Base-by-base conservation (phyloP, 345 rosid species). In the Populus simonii region DNA sequence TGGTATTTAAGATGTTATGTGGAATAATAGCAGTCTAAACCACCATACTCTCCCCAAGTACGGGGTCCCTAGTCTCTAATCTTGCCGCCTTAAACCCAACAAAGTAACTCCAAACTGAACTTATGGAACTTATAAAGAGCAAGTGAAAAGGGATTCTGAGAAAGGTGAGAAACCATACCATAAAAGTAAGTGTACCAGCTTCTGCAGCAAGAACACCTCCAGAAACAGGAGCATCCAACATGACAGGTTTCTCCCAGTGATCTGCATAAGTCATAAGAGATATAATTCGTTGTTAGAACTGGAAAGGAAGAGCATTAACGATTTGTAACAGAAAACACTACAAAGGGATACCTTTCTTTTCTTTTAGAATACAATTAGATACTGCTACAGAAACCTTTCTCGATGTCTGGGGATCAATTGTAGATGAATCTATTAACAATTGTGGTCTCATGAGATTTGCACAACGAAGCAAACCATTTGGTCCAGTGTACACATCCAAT, bases 171-270 rank as follows among this genome's bases (percentile, higher is more conserved):
- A 61, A 75, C 3, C 76, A 78, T 84, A 92, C 98, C 95, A 95
- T 93, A 87, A 95, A 95, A 73, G 96, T 91, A n/a, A 95, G 96
- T 31, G 93, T 80, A 65, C 92, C 92, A 62, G 92, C 89, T 85
- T 93, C 97, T 41, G 98, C 99, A 82, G 94, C 98, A 82, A 91
- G 90, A 86, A 93, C 91, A 77, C 99, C 99, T 79, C 98, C 98
- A 73, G 99, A 95, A 43, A 95, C 98, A 15, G 99, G 98, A 84
- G 99, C 99, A 84, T 95, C 99, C 89, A 93, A 85, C 97, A 95
- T 95, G 74, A 86, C 82, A 73, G 99, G 94, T 39, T 82, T 89
- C 82, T 83, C 86, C 92, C 89, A 84, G 23, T 79, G 43, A 81
- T 79, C 97, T 95, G 79, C 82, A 83, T 13, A 73, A 65, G 22